Base-by-base conservation (phyloP, 2,329 filamentous ascomycete genomes). In the Phialophora macrospora region DNA sequence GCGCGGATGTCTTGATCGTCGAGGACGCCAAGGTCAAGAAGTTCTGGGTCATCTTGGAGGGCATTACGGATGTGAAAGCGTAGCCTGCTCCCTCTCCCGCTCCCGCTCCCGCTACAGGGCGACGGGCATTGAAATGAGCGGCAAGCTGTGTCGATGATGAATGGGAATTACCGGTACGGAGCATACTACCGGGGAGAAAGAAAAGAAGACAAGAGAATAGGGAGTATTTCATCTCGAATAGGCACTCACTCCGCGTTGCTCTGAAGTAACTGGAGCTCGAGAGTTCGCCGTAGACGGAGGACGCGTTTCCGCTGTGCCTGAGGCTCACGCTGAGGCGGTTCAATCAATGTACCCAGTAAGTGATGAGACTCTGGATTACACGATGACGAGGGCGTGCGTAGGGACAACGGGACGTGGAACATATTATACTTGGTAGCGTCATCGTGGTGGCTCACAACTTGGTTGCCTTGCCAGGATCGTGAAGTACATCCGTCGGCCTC, bases 41-140 rank as follows among this genome's bases (percentile, higher is more conserved):
- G 5, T 62, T 65, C 20, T 65, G 63, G 63, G 63, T 65, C 41
- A 26, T 65, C 8, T 28, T 65, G 7, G 58, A 65, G 22, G 63
- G 63, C 6, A 22, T 65, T 17, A 52, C 57, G 6, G 63, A 65
- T 58, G 44, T 61, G 7, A 58, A 51, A 28, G 41, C 1, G 4
- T 51, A 51, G 48, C 17, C 14, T 14, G n/a, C n/a, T n/a, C n/a
- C n/a, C n/a, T n/a, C n/a, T n/a, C n/a, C n/a, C n/a, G n/a, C n/a
- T n/a, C n/a, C n/a, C 6, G 24, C 24, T 3, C 2, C 24, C 24
- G 24, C 4, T 41, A 41, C 34, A 41, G 14, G 8, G 12, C 8
- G 6, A 30, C 30, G 4, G 32, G 9, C 3, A 11, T 34, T 12
- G 32, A 7, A 7, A 8, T 24, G 28, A 28, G 30, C 30, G 11